Evolutionary conservation across 2,329 filamentous ascomycete species (phyloP).

Genomic region (Nemania sp.): DNA sequence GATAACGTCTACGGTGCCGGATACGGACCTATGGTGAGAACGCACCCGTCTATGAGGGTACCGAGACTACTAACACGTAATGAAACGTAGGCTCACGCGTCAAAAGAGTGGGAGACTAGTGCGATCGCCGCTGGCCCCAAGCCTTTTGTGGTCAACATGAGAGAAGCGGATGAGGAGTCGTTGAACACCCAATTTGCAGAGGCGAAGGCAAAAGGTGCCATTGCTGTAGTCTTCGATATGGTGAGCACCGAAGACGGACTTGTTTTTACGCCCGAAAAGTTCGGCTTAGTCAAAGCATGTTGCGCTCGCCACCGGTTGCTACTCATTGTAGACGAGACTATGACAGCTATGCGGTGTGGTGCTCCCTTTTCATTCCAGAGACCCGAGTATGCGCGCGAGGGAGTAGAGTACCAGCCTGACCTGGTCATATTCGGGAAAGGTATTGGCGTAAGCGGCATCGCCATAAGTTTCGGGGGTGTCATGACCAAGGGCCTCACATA

Average conservation of each 20-base stretch:
- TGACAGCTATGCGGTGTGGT: conserved; percentile 45
- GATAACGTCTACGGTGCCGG: conserved; percentile 45
- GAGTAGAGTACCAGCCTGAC: conserved; percentile 40
- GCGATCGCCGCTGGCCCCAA: conserved; percentile 39
- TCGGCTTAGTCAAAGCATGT: conserved; percentile 32
- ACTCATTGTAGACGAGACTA: conserved; percentile 44
- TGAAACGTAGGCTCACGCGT: conserved; percentile 28
- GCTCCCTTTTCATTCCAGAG: conserved; percentile 48
- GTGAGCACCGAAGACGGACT: conserved; percentile 45
- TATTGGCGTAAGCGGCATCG: conserved; percentile 39
- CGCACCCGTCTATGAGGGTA: background rate
- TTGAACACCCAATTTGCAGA: conserved; percentile 38
- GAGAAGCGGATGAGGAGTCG: conserved; percentile 35
- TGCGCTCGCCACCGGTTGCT: conserved; percentile 40
- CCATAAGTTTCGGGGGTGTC: conserved; percentile 38
- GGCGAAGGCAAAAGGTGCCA: conserved; percentile 42
- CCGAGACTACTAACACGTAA: background rate
- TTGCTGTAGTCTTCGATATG: conserved; percentile 44
- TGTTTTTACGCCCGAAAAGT: conserved; percentile 36
- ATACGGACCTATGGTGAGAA: conserved; percentile 37
- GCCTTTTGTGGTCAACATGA: conserved; percentile 39
- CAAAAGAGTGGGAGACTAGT: conserved; percentile 38
- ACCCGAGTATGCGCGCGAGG: conserved; percentile 39
- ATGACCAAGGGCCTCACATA: conserved; percentile 37
- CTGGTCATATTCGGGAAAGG: conserved; percentile 46